Evolutionary conservation across 192 early-diverging fungal species (phyloP).

Genomic region (Diversispora epigaea): DNA sequence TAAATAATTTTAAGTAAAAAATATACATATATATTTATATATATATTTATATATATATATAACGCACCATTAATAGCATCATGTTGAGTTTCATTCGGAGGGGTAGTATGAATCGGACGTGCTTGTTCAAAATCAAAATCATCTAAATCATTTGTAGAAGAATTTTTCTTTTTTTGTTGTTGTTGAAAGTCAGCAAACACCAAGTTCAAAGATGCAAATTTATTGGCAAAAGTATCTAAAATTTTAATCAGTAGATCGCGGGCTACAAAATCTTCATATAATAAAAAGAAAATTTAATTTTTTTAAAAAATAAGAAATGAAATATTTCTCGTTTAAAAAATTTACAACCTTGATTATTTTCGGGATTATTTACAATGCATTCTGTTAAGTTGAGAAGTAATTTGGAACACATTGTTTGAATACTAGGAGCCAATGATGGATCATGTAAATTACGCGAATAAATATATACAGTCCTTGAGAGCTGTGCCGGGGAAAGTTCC

Average conservation of each 20-base stretch:
- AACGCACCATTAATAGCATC: slow-evolving; percentile 74
- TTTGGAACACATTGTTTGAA: slow-evolving; percentile 97
- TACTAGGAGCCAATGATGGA: slow-evolving; percentile 80
- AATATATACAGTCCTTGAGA: slow-evolving; percentile 82
- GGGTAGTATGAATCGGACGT: slow-evolving; percentile 53
- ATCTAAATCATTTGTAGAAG: slow-evolving; percentile 36
- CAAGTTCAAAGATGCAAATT: slow-evolving; percentile 69
- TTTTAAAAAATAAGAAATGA: neutral
- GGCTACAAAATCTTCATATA: neutral
- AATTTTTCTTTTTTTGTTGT: slow-evolving; percentile 53
- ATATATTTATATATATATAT: neutral
- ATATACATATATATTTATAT: neutral
- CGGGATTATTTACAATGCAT: slow-evolving; percentile 70
- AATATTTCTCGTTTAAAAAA: slow-evolving; percentile 6
- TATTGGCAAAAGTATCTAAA: slow-evolving; percentile 79
- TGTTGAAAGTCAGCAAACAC: slow-evolving; percentile 62
- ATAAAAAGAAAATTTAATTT: neutral
- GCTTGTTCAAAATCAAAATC: slow-evolving; percentile 61
- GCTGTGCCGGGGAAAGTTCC: slow-evolving; percentile 77
- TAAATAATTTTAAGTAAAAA: too few relatives aligned
- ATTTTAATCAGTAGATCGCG: slow-evolving; percentile 75
- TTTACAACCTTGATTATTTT: slow-evolving; percentile 57
- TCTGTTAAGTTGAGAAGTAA: slow-evolving; percentile 90
- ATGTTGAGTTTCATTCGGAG: slow-evolving; percentile 40
- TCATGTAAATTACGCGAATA: slow-evolving; percentile 95